Percentiles rank a stretch among this genome's conserved stretches.
phyloP scores from a whole-genome alignment of 805 yeast species.

The Scheffersomyces coipomensis region DNA sequence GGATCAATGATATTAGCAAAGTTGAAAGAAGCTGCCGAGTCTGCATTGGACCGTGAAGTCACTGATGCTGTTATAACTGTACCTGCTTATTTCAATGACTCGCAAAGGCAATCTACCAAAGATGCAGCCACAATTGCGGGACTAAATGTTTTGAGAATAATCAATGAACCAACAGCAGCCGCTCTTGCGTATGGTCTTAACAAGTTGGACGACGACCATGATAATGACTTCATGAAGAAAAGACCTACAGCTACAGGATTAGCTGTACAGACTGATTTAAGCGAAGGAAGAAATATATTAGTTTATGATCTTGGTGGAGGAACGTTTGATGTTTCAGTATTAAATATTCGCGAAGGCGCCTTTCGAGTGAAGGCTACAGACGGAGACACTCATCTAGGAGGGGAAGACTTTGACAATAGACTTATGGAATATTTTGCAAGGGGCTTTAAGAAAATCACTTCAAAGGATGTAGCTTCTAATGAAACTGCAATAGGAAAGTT shows the following conservation, averaged over 20 bases:
- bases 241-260: conserved; percentile 77
- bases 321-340: conserved; percentile 46
- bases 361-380: conserved; percentile 50
- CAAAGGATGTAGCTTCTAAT: conserved; percentile 88
- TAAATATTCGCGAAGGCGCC: conserved; percentile 48
- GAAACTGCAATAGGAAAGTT: conserved; percentile 98
- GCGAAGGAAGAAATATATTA: conserved; percentile 57
- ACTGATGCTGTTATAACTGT: conserved; percentile 49
- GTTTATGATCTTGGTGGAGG: conserved; percentile 52
- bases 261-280: conserved; percentile 56
- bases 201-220: too few species aligned
- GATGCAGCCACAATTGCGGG: conserved; percentile 95
- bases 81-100: conserved; percentile 44
- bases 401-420: conserved; percentile 98
- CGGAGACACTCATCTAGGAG: conserved; percentile 66
- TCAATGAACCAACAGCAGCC: conserved; percentile 85
- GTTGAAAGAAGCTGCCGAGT: conserved; percentile 94
- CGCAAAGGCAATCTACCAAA: conserved; percentile 91
- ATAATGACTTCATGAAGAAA: too few species aligned
- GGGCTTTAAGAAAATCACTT: conserved; percentile 97
- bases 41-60: conserved; percentile 78
- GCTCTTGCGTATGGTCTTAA: conserved; percentile 55
- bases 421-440: conserved; percentile 88
- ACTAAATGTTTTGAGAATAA: conserved; percentile 84
- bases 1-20: conserved; percentile 89